Conservation (phyloP, 768 basidiomycete genomes). For the Macrolepiota fuliginosa region DNA sequence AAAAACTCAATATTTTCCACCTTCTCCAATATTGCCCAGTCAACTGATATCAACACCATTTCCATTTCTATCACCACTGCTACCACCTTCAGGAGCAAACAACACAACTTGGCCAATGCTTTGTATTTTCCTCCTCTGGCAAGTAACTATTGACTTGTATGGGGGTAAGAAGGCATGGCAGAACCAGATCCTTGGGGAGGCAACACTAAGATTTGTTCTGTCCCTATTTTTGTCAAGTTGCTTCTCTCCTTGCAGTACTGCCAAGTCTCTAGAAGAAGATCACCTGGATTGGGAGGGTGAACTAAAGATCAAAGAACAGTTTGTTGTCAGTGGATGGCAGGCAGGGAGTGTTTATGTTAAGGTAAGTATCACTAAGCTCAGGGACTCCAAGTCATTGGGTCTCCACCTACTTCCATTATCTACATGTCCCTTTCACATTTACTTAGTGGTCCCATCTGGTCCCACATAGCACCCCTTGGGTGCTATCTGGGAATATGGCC, state of each 20-base stretch:
- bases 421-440: neutral
- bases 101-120: neutral
- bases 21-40: neutral
- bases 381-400: neutral
- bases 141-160: constrained; percentile 36
- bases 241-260: constrained; percentile 17
- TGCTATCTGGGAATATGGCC: neutral
- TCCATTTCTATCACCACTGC: constrained; percentile 26
- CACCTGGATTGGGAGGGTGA: constrained; percentile 65
- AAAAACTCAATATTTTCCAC: neutral
- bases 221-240: constrained; percentile 26
- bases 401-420: neutral
- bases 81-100: neutral
- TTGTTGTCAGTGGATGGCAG: constrained; percentile 44
- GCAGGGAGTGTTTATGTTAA: constrained; percentile 41
- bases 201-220: constrained; percentile 42
- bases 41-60: neutral
- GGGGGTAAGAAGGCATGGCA: constrained; percentile 33
- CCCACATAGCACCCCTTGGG: neutral
- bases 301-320: constrained; percentile 33
- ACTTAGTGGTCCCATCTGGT: neutral
- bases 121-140: constrained; percentile 53
- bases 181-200: constrained; percentile 45
- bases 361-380: constrained; percentile 20
- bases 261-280: constrained; percentile 33